A percentile compares a stretch with the other conserved stretches of the same genome.
phyloP scores from a whole-genome alignment of 2,329 filamentous ascomycete species.

The Colletotrichum tamarilloi region DNA sequence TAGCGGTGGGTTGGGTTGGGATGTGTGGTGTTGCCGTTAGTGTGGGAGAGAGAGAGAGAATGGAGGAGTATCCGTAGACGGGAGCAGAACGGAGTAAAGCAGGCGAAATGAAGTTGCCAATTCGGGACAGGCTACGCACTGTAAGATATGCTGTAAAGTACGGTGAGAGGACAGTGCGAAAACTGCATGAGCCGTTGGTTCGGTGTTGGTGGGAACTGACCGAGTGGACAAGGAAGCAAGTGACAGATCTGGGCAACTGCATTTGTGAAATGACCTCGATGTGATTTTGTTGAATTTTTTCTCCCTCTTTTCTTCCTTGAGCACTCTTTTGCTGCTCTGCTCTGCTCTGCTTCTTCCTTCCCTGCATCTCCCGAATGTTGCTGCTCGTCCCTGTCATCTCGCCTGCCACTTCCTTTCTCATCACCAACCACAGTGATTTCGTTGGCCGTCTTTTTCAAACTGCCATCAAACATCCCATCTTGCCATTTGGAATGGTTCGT shows the following conservation, averaged over 20 bases:
- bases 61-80: too few relatives aligned
- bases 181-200: background rate
- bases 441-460: background rate
- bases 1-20: background rate
- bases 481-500: background rate
- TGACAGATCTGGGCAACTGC: background rate
- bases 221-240: background rate
- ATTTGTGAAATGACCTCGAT: background rate
- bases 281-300: background rate
- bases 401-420: background rate
- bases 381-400: background rate
- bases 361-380: background rate
- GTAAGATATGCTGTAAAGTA: accelerated
- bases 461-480: background rate
- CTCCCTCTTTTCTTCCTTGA: background rate
- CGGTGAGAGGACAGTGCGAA: background rate
- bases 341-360: background rate
- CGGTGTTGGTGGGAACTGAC: background rate
- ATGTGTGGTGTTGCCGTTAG: background rate
- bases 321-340: too few relatives aligned
- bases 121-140: background rate
- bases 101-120: slow-evolving; percentile 9
- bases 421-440: background rate
- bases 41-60: slow-evolving; percentile 2
- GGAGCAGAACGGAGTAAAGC: background rate